Conservation (phyloP, 2,329 filamentous ascomycete species). For the Alternaria sp. region DNA sequence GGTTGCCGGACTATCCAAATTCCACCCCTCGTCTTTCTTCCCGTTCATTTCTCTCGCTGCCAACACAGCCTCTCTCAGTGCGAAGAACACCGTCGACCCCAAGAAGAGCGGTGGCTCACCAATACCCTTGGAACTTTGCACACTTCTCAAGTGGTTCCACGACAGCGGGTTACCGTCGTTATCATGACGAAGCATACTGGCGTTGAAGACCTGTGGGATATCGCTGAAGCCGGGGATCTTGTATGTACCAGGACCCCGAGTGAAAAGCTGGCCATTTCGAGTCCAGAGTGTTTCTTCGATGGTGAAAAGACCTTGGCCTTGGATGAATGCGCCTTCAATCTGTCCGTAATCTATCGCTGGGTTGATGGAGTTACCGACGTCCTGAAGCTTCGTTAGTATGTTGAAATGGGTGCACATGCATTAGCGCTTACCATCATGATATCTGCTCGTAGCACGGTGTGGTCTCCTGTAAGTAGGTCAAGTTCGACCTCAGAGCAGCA, state of each 20-base stretch:
- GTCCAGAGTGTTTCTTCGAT: conserved; percentile 75
- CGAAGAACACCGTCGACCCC: conserved; percentile 84
- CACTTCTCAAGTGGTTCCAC: conserved; percentile 84
- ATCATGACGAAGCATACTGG: conserved; percentile 76
- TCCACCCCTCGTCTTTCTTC: conserved; percentile 53
- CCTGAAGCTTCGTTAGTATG: conserved; percentile 48
- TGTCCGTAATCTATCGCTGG: conserved; percentile 81
- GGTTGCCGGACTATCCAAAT: conserved; percentile 79
- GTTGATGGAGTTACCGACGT: conserved; percentile 82
- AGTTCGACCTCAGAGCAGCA: conserved; percentile 87
- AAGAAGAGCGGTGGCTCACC: conserved; percentile 77
- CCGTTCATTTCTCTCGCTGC: conserved; percentile 66
- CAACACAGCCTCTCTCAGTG: conserved; percentile 80
- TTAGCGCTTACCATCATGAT: conserved; percentile 78
- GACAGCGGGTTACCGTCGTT: conserved; percentile 57
- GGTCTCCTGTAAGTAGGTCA: conserved; percentile 89
- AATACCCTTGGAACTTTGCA: conserved; percentile 81
- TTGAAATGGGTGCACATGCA: not conserved
- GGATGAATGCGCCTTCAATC: conserved; percentile 80
- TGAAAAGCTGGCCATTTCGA: conserved; percentile 69
- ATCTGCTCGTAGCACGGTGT: conserved; percentile 86
- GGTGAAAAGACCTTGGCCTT: conserved; percentile 80
- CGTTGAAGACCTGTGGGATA: conserved; percentile 85
- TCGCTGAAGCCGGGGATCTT: conserved; percentile 90
- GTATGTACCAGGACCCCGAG: conserved; percentile 71